Evolutionary conservation across 2,329 filamentous ascomycete species (phyloP).

Genomic region (Pyrenochaeta sp.): DNA sequence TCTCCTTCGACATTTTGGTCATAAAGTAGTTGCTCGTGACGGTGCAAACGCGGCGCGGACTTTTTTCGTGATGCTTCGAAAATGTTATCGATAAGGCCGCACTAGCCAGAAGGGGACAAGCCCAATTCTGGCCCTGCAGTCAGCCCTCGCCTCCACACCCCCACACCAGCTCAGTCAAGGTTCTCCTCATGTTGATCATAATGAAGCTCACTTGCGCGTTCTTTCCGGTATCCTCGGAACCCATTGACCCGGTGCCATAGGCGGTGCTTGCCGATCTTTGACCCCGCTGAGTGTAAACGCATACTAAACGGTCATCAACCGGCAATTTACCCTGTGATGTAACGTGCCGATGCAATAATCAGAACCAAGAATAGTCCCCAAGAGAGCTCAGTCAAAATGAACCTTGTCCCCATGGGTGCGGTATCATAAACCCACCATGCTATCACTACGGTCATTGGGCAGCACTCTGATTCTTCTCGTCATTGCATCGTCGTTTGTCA

Average conservation of each 20-base stretch:
- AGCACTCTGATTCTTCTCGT: conserved; percentile 8
- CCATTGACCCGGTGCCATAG: conserved; percentile 16
- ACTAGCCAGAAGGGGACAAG: conserved; percentile 4
- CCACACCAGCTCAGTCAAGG: not conserved
- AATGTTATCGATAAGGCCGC: conserved; percentile 36
- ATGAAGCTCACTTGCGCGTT: not conserved
- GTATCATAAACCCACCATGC: conserved; percentile 14
- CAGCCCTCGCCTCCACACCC: conserved; percentile 1
- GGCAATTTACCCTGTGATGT: conserved; percentile 35
- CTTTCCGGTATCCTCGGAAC: conserved; percentile 10
- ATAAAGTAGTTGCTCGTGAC: conserved; percentile 3
- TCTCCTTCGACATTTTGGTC: conserved; percentile 25
- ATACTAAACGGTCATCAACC: conserved; percentile 28
- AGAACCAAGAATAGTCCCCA: conserved; percentile 8
- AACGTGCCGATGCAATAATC: conserved; percentile 6
- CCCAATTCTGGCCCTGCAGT: not conserved
- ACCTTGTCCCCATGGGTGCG: not conserved
- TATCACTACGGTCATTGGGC: conserved; percentile 6
- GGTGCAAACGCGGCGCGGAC: conserved; percentile 13
- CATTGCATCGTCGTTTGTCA: conserved; percentile 1
- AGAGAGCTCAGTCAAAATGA: conserved; percentile 10
- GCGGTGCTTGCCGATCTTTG: conserved; percentile 11
- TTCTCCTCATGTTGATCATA: not conserved
- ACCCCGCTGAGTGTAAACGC: conserved; percentile 26
- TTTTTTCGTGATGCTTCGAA: conserved; percentile 26